Evolutionary conservation across 202 grass and related monocot species (phyloP), one percentile per base, ranked within the genome.

Genomic region (Dendrocalamus latiflorus): DNA sequence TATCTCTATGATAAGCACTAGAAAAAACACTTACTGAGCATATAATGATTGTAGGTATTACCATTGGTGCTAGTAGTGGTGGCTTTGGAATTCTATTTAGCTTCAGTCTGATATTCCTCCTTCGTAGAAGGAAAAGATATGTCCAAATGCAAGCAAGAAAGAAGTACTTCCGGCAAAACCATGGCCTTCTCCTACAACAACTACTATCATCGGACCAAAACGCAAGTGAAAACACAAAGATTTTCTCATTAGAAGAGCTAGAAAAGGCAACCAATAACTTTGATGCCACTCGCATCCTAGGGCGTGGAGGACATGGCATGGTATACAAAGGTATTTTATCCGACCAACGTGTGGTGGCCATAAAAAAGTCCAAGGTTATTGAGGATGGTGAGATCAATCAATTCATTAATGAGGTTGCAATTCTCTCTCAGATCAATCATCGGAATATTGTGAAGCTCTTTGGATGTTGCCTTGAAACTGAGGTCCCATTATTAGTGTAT

Each of bases 391-490:
- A 87, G 58, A 74, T 87, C 26, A 71, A 80, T 41, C 80, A 83
- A 17, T 90, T 90, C 41, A 79, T 87, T 6, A 90, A 90, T 49
- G 88, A 87, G 80, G 75, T 87, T 10, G 50, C 65, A 9, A 90
- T 90, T 36, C 83, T 90, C 5, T 83, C 54, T n/a, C 83, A 90
- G 44, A 70, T 87, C 48, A 74, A 83, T 16, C 88, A 90, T 25
- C 65, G 24, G 3, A 90, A 90, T 47, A 68, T 84, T 8, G 73
- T 88, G 9, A 88, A 88, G 57, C 80, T 88, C 5, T 33, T 76
- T 24, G 87, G 87, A 44, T 85, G 82, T 39, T 89, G 77, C 55
- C 76, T 89, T 74, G 82, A 89, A 58, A 64, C 87, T 2, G 72
- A 34, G 28, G 70, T 89, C 33, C 83, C 74, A 18, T 41, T 85